These are phyloP conservation scores for Fraxinus xanthoxyloides DNA, from an alignment of 305 asterid species.

Conservation along the genomic window DNA sequence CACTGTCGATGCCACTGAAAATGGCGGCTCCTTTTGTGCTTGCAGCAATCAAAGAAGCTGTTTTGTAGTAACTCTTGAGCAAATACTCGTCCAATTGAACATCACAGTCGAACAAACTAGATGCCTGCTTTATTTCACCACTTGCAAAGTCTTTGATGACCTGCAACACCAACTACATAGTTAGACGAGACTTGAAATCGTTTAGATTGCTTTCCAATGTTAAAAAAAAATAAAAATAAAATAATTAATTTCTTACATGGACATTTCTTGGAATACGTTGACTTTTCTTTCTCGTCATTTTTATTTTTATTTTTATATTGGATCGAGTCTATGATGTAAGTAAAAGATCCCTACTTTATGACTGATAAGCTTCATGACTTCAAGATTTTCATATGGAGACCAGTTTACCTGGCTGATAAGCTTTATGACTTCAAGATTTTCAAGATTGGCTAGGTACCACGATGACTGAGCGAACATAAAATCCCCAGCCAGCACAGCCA, in stretches of 20 bases:
- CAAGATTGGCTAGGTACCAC: constrained; percentile 97
- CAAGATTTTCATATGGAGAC: constrained; percentile 20
- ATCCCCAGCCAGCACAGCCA: constrained; percentile 94
- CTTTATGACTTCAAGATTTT: constrained; percentile 90
- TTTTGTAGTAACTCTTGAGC: constrained; percentile 90
- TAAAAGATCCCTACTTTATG: constrained; percentile 23
- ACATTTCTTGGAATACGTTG: neutral
- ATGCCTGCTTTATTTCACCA: constrained; percentile 96
- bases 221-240: neutral
- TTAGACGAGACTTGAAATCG: neutral
- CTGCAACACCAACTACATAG: constrained; percentile 34
- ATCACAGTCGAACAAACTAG: constrained; percentile 82
- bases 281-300: neutral
- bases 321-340: neutral
- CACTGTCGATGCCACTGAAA: constrained; percentile 62
- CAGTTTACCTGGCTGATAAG: constrained; percentile 83
- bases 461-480: constrained; percentile 98
- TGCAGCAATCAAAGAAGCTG: constrained; percentile 91
- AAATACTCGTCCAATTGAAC: constrained; percentile 80
- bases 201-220: neutral
- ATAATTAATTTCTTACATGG: neutral
- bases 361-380: constrained; percentile 91
- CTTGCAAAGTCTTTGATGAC: constrained; percentile 97
- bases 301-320: neutral
- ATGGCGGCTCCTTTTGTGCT: constrained; percentile 96